Conservation (phyloP, 1,284 basidiomycete species). For the Phellopilus nigrolimitatus region DNA sequence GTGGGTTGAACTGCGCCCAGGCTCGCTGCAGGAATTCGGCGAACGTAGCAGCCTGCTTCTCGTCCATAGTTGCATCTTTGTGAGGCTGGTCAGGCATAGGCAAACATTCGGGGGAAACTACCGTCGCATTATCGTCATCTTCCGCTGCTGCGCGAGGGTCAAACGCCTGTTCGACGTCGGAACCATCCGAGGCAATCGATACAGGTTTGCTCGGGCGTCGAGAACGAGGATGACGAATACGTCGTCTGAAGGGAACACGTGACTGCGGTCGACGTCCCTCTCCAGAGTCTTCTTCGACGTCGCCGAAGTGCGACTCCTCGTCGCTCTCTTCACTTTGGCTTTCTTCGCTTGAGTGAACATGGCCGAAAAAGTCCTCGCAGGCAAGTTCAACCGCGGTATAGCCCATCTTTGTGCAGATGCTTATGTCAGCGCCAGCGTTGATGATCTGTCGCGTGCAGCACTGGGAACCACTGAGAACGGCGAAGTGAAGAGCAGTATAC, state of each 20-base stretch:
- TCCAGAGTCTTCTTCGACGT: slow-evolving; percentile 64
- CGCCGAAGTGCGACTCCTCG: slow-evolving; percentile 63
- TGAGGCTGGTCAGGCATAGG: slow-evolving; percentile 7
- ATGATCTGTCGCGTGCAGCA: slow-evolving; percentile 69
- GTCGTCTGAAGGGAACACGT: slow-evolving; percentile 29
- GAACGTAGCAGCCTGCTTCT: slow-evolving; percentile 67
- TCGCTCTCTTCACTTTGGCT: slow-evolving; percentile 41
- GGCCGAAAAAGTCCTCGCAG: slow-evolving; percentile 49
- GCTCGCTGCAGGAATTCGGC: slow-evolving; percentile 72
- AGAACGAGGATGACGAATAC: slow-evolving; percentile 21
- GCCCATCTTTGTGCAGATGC: slow-evolving; percentile 73
- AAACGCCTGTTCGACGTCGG: slow-evolving; percentile 17
- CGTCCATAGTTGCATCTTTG: slow-evolving; percentile 27
- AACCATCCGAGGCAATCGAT: slow-evolving; percentile 17
- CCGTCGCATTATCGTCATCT: slow-evolving; percentile 20
- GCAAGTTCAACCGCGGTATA: slow-evolving; percentile 79
- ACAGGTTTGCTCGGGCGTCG: slow-evolving; percentile 15
- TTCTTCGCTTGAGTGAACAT: slow-evolving; percentile 31
- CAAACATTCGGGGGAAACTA: slow-evolving; percentile 17
- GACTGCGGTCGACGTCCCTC: slow-evolving; percentile 32
- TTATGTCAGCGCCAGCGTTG: slow-evolving; percentile 73
- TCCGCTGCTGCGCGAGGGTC: slow-evolving; percentile 4
- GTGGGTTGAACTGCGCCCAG: slow-evolving; percentile 61
- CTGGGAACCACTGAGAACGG: slow-evolving; percentile 64
- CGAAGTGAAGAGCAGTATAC: slow-evolving; percentile 87